Conservation (phyloP, 192 early-diverging fungal species). For the Podochytrium sp. region DNA sequence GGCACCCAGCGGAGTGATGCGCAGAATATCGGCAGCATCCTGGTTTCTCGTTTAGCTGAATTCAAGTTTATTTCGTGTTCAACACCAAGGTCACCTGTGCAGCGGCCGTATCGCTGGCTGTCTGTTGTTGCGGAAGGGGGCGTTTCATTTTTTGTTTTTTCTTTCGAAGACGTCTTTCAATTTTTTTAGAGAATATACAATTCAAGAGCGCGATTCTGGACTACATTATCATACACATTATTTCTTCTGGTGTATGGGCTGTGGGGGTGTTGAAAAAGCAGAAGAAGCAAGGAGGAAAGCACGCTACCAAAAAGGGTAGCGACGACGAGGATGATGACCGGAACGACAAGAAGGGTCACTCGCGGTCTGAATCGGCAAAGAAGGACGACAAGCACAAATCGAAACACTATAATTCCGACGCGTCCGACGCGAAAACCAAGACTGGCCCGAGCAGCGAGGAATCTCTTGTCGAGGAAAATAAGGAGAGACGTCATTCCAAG, state of each 20-base stretch:
- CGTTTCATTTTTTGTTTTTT: not conserved
- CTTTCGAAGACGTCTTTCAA: not conserved
- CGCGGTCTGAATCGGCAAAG: not conserved
- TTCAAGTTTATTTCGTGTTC: not conserved
- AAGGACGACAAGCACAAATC: not conserved
- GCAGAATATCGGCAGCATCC: constrained; percentile 78
- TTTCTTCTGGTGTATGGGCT: too few relatives aligned
- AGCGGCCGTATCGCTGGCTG: not conserved
- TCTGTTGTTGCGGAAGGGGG: not conserved
- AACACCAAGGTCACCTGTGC: not conserved
- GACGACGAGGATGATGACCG: not conserved
- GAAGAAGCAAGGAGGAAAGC: not conserved
- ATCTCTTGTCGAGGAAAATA: constrained; percentile 13
- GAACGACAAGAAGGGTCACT: constrained; percentile 8
- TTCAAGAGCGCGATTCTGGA: too few relatives aligned
- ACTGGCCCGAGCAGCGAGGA: not conserved
- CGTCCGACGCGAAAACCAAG: constrained; percentile 3
- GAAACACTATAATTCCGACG: constrained; percentile 2
- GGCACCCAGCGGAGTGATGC: constrained; percentile 93
- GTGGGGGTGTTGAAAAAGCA: too few relatives aligned
- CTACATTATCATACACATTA: too few relatives aligned
- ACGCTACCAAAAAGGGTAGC: not conserved
- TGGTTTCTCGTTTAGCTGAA: not conserved
- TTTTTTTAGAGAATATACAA: too few relatives aligned
- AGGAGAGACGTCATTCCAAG: constrained; percentile 1